Base-by-base conservation (phyloP, 2,329 filamentous ascomycete species). In the Monosporascus sp. region DNA sequence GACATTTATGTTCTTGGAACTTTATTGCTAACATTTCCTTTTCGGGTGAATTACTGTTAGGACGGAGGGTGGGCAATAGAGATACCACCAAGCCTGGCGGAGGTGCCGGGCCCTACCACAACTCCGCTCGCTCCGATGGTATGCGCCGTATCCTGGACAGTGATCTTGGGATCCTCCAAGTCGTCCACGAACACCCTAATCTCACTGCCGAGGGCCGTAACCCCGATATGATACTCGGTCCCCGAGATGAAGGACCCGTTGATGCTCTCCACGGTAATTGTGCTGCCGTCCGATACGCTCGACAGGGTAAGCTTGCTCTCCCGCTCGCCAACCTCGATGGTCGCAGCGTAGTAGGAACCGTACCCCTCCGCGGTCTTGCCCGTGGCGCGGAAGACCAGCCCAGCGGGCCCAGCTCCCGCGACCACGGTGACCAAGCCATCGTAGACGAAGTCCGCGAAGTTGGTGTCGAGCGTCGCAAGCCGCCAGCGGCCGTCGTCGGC, bases 371-470 rank as follows among this genome's bases (percentile, higher is more conserved):
- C 37, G 0, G 53, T 53, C 0, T 62, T 51, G 2, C 60, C 54
- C 5, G 60, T 56, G 5, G 65, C 68, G n/a, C 71, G 67, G 57
- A 74, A 74, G 24, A 73, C 47, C 5, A 74, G 56, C 2, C 70
- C 69, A 1, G 69, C 70, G 28, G 69, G 58, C 3, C 63, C 62
- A 22, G 38, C 44, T 15, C 56, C 55, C 1, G 20, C 38, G 2
- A 49, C 51, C 20, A 67, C 35, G 0, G 60, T 55, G 18, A 72
- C 51, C 11, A 66, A 65, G 2, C 62, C 69, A 7, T 69, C 62
- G 44, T 66, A 68, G 11, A 66, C 53, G 1, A 70, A 53, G 45
- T 72, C 64, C 1, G 62, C 60, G 43, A 73, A 74, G 55, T 71
- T 69, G 8, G 70, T 72, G 48, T 72, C 68, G 17, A 72, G 62